These are phyloP conservation scores for Calonectria pseudoreteaudii DNA, from an alignment of 2,329 filamentous ascomycete species.

Conservation along the genomic window DNA sequence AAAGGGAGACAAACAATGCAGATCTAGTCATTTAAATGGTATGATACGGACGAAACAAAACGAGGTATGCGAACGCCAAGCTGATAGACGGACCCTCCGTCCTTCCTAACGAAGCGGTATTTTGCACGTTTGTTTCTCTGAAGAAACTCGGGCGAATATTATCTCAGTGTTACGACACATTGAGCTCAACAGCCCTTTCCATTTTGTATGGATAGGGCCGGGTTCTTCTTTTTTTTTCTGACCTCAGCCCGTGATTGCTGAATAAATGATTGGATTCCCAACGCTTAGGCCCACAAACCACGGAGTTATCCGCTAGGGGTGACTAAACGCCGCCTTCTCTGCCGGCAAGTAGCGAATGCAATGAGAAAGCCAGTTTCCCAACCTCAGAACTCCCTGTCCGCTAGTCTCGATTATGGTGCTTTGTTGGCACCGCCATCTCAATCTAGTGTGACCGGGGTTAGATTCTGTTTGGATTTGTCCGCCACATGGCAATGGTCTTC, in stretches of 20 bases:
- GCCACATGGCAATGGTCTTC: constrained; percentile 32
- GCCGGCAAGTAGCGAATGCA: constrained; percentile 4
- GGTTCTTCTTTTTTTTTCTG: neutral
- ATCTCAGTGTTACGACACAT: neutral
- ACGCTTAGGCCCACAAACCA: neutral
- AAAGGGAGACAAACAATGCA: neutral
- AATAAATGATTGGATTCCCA: neutral
- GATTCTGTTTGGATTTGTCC: constrained; percentile 12
- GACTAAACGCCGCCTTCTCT: neutral
- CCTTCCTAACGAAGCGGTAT: neutral
- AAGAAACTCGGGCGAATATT: neutral
- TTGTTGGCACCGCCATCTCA: constrained; percentile 20
- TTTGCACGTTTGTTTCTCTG: neutral
- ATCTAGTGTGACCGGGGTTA: constrained; percentile 21
- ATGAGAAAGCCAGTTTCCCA: constrained; percentile 1
- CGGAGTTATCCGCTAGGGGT: neutral
- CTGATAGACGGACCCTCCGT: neutral
- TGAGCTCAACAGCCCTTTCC: too few species aligned
- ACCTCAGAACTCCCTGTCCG: neutral
- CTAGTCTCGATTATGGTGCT: constrained; percentile 19
- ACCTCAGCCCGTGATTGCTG: neutral
- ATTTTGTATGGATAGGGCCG: neutral
- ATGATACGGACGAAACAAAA: neutral
- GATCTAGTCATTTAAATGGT: neutral
- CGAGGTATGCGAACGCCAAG: neutral